Evolutionary conservation across 768 basidiomycete species (phyloP).

Genomic region (Nidularia pulvinata): DNA sequence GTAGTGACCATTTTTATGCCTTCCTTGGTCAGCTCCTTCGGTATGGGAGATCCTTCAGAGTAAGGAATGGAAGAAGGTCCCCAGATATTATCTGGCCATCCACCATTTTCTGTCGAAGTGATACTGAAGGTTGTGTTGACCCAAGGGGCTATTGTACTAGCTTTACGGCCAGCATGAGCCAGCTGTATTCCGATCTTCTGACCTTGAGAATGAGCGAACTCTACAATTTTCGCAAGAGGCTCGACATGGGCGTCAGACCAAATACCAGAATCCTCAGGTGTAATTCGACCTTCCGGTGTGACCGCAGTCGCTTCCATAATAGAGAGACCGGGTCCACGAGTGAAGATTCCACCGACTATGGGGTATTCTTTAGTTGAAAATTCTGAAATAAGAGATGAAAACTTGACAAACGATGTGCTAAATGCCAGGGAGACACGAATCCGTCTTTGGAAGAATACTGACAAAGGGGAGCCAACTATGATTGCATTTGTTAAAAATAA

Average conservation of each 20-base stretch:
- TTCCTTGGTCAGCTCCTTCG: slow-evolving; percentile 54
- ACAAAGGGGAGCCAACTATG: slow-evolving; percentile 68
- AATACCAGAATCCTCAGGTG: slow-evolving; percentile 73
- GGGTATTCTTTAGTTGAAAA: not conserved
- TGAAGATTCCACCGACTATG: slow-evolving; percentile 42
- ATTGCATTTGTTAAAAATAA: not conserved
- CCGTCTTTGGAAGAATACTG: slow-evolving; percentile 78
- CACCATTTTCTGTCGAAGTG: slow-evolving; percentile 48
- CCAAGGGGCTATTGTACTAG: slow-evolving; percentile 72
- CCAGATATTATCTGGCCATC: slow-evolving; percentile 76
- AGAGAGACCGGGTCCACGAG: slow-evolving; percentile 70
- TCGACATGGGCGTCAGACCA: slow-evolving; percentile 80
- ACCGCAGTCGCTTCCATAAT: slow-evolving; percentile 76
- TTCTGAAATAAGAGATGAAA: not conserved
- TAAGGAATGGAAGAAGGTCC: slow-evolving; percentile 63
- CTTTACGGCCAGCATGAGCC: slow-evolving; percentile 74
- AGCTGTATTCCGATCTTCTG: slow-evolving; percentile 79
- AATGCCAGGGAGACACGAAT: slow-evolving; percentile 80
- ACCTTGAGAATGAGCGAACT: slow-evolving; percentile 72
- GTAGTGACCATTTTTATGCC: slow-evolving; percentile 58
- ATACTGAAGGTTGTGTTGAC: slow-evolving; percentile 35
- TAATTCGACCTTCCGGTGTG: slow-evolving; percentile 74
- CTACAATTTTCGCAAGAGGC: slow-evolving; percentile 67
- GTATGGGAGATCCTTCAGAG: slow-evolving; percentile 45
- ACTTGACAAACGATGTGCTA: slow-evolving; percentile 50